Base-by-base conservation (phyloP, 2,329 filamentous ascomycete species). In the Arthrobotrys pseudoclavata region DNA sequence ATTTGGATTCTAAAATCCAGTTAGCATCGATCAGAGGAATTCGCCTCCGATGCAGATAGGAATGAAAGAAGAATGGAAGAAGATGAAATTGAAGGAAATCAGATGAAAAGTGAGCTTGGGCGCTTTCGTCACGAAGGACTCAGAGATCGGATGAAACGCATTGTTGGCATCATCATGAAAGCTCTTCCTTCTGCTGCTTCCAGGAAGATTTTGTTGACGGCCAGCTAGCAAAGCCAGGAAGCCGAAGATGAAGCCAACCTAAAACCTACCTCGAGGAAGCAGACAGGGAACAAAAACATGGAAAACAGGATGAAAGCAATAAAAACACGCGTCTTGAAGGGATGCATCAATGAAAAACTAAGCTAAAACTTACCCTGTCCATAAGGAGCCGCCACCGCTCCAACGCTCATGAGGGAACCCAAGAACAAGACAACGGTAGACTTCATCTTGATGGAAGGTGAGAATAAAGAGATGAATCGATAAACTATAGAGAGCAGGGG, bases 351-450 rank as follows among this genome's bases (percentile, higher is more conserved):
- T 57, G 40, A 20, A 22, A 40, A 15, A 40, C 37, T 40, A 15
- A 40, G 12, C 12, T 40, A 31, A 50, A 24, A 76, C 66, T 76
- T 53, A 76, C 72, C 66, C n/a, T 45, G 69, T 37, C 66, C 64
- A 29, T 76, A 34, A 52, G 72, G 72, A 76, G 52, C 72, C 50
- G 72, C 72, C 60, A 26, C 60, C 22, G 34, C 60, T 53, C 72
- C 66, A 61, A 67, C 42, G 72, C 72, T 70, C 60, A 76, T 61
- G 22, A 76, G 72, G 66, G 72, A 60, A 67, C 60, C 69, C 31
- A 50, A 12, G 57, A 76, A 66, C 40, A 76, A 47, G 60, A 76
- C 60, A 64, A 70, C 31, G 34, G 60, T 52, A 40, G 72, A 76
- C 72, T 76, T 76, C 72, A 76, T 76, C 66, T 70, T 76, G 66